phyloP scores from a whole-genome alignment of 768 basidiomycete genomes.

The Trametes coccinea region DNA sequence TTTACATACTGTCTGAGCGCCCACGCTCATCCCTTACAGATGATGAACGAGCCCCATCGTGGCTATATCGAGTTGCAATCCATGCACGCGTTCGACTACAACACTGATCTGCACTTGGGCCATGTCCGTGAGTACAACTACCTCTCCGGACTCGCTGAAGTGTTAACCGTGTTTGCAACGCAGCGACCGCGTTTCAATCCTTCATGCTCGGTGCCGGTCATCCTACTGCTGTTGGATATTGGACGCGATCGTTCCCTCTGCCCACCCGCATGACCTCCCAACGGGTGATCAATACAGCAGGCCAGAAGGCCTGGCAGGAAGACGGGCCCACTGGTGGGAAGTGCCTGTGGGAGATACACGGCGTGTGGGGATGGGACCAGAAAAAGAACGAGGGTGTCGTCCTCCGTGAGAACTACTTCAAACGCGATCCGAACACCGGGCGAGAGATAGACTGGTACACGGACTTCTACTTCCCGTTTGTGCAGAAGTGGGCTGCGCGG shows the following conservation, averaged over 20 bases:
- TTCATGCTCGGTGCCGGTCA: slow-evolving; percentile 92
- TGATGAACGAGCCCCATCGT: slow-evolving; percentile 93
- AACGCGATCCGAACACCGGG: slow-evolving; percentile 62
- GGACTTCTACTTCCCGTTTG: slow-evolving; percentile 82
- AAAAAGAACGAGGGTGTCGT: slow-evolving; percentile 68
- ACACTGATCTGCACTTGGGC: slow-evolving; percentile 88
- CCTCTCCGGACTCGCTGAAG: neutral
- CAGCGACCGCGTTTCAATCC: slow-evolving; percentile 83
- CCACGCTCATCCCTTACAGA: slow-evolving; percentile 41
- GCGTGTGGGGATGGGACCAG: slow-evolving; percentile 89
- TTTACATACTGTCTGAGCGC: neutral
- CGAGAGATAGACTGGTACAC: slow-evolving; percentile 83
- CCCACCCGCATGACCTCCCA: slow-evolving; percentile 69
- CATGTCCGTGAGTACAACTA: slow-evolving; percentile 59
- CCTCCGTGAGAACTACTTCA: slow-evolving; percentile 84
- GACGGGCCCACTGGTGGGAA: slow-evolving; percentile 72
- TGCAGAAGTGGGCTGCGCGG: slow-evolving; percentile 64
- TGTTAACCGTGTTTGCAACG: neutral
- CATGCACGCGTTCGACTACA: slow-evolving; percentile 87
- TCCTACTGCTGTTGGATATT: slow-evolving; percentile 75
- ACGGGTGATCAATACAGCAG: slow-evolving; percentile 58
- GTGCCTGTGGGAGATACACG: slow-evolving; percentile 90
- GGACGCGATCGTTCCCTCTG: slow-evolving; percentile 85
- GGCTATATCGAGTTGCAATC: slow-evolving; percentile 87
- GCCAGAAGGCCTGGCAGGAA: slow-evolving; percentile 64